Evolutionary conservation across 2,329 filamentous ascomycete genomes (phyloP).

Genomic region (Dactylonectria estremocensis): DNA sequence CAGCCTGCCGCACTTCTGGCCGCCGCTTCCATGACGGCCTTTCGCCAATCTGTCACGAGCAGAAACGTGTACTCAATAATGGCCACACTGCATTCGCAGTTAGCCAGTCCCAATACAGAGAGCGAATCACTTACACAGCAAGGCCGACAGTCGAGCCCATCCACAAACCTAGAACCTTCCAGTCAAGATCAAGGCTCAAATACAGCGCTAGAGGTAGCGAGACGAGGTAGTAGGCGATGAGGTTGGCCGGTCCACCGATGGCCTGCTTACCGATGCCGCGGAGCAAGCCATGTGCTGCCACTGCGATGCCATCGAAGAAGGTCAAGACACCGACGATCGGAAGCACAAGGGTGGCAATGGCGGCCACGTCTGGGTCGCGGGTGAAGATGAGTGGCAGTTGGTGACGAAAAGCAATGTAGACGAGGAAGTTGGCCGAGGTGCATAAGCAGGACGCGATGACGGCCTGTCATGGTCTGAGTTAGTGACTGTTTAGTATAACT

Average conservation of each 20-base stretch:
- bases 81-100: conserved; percentile 58
- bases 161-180: conserved; percentile 89
- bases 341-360: conserved; percentile 78
- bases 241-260: conserved; percentile 89
- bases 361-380: conserved; percentile 77
- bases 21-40: conserved; percentile 67
- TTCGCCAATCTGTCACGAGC: conserved; percentile 67
- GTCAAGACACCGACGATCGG: conserved; percentile 91
- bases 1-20: conserved; percentile 64
- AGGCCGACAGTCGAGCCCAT: background rate
- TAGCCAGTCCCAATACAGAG: conserved; percentile 13
- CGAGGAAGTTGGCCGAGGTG: background rate
- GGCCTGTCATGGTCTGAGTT: conserved; percentile 75
- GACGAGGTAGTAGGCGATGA: conserved; percentile 88
- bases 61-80: conserved; percentile 68
- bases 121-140: background rate
- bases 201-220: conserved; percentile 88
- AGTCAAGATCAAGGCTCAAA: conserved; percentile 81
- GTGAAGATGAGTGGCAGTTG: conserved; percentile 85
- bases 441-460: conserved; percentile 66
- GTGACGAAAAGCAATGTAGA: conserved; percentile 53
- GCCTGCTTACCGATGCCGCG: conserved; percentile 90
- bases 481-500: no score
- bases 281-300: conserved; percentile 86
- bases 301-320: conserved; percentile 85